These are phyloP conservation scores for Russula brevipes DNA, from an alignment of 768 basidiomycete species.

Conservation along the genomic window DNA sequence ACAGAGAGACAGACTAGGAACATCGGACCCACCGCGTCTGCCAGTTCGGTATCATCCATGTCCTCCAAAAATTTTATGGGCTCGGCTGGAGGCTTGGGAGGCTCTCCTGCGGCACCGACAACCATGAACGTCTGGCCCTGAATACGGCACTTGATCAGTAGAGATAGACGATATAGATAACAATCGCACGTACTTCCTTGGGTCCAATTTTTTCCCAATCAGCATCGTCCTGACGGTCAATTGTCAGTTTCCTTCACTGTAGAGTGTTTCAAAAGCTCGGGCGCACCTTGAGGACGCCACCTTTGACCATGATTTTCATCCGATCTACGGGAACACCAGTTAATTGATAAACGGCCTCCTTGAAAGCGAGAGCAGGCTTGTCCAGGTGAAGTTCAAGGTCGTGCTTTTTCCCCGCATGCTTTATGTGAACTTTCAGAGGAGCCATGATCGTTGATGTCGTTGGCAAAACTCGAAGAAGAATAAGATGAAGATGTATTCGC, in stretches of 20 bases:
- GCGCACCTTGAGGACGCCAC: slow-evolving; percentile 80
- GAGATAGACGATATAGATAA: background rate
- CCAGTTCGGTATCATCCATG: slow-evolving; percentile 78
- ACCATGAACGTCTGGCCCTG: slow-evolving; percentile 90
- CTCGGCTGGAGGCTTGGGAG: slow-evolving; percentile 81
- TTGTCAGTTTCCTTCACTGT: background rate
- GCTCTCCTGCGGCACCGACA: slow-evolving; percentile 87
- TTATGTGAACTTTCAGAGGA: slow-evolving; percentile 71
- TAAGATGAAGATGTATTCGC: background rate
- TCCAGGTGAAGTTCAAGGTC: slow-evolving; percentile 68
- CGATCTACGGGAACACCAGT: slow-evolving; percentile 87
- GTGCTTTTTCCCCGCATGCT: slow-evolving; percentile 81
- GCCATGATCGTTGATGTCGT: slow-evolving; percentile 44
- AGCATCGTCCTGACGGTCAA: slow-evolving; percentile 63
- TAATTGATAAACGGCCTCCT: slow-evolving; percentile 69
- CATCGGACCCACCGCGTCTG: slow-evolving; percentile 59
- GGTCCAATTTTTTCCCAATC: slow-evolving; percentile 80
- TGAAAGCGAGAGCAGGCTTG: slow-evolving; percentile 67
- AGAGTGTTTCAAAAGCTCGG: background rate
- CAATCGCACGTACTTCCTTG: slow-evolving; percentile 55
- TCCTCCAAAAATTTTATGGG: slow-evolving; percentile 87
- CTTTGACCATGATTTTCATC: slow-evolving; percentile 98
- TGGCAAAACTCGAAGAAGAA: background rate
- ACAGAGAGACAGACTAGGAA: background rate
- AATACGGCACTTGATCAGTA: background rate